Base-by-base conservation (phyloP, 1,284 basidiomycete species). In the Lentinus polychrous region DNA sequence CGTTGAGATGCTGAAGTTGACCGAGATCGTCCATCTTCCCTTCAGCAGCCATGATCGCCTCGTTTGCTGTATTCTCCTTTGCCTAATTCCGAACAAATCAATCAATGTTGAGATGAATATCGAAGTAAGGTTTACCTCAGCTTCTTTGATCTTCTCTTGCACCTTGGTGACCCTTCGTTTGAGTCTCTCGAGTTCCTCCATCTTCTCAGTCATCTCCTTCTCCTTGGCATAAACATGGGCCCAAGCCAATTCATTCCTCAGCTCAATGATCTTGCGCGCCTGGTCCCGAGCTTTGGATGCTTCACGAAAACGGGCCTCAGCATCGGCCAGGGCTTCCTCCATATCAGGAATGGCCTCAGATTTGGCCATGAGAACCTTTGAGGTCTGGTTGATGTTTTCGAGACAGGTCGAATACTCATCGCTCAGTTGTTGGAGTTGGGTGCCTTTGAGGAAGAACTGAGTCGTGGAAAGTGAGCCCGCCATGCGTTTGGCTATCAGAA, bases 391-490 rank as follows among this genome's bases (percentile, higher is more conserved):
- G 56, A 91, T 83, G 60, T 91, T 89, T 49, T 81, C 71, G 23
- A 85, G 67, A 57, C 90, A 88, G 1, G 77, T 72, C 35, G 87
- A 79, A 62, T 99, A 99, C 62, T 94, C 89, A 23, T 91, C 83
- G 4, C 81, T 82, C 18, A 99, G 81, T 60, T 94, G 88, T 32
- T 83, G 81, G 22, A 99, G 81, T 57, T 94, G 91, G 0, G 95
- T 99, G 8, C 96, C 96, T 27, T 84, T 81, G 38, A 98, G 76
- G 77, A 98, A 99, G 65, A 98, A 94, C 90, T 94, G 32, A 22
- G 3, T 17, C 1, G 1, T 0, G 3, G 6, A 50, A 35, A 46
- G 45, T 36, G 14, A 39, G 23, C 17, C 20, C 32, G 27, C 20
- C 14, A 43, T 31, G 12, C 15, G 12, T 8, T 10, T 32, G 2